Percentiles rank a stretch among this genome's conserved stretches.
Conservation (phyloP, 768 basidiomycete species). For the Cantharellus anzutake region DNA sequence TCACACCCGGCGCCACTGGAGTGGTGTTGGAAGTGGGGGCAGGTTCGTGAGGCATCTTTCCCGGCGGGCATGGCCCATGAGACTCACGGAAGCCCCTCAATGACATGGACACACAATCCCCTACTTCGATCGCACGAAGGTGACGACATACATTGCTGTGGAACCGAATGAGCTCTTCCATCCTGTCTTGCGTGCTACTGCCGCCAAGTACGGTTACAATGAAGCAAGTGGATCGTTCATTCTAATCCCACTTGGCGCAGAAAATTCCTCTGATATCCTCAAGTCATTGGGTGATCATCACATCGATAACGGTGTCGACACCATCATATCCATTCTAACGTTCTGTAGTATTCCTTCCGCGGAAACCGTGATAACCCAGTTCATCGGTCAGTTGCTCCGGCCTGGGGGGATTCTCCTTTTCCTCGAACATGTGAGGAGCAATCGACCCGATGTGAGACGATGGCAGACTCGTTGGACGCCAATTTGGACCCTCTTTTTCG, state of each 20-base stretch:
- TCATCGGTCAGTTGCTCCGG: constrained; percentile 35
- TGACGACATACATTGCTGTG: constrained; percentile 48
- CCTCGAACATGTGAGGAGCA: constrained; percentile 51
- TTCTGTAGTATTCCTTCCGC: constrained; percentile 48
- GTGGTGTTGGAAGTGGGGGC: constrained; percentile 51
- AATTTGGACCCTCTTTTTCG: constrained; percentile 35
- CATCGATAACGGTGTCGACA: constrained; percentile 26
- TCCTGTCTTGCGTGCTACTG: constrained; percentile 28
- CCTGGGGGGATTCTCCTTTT: constrained; percentile 47
- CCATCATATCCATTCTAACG: constrained; percentile 43
- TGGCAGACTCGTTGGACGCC: constrained; percentile 65
- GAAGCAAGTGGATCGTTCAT: constrained; percentile 34
- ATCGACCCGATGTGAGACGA: constrained; percentile 33
- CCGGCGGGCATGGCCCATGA: not conserved
- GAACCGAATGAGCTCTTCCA: constrained; percentile 59
- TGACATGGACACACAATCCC: constrained; percentile 36
- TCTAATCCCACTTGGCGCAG: constrained; percentile 45
- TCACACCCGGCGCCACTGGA: constrained; percentile 36
- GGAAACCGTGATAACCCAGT: constrained; percentile 24
- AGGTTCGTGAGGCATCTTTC: constrained; percentile 19
- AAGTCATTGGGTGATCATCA: constrained; percentile 15
- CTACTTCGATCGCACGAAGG: constrained; percentile 36
- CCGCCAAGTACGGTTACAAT: constrained; percentile 30
- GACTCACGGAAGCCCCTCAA: constrained; percentile 16
- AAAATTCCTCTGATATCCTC: constrained; percentile 31